phyloP scores from a whole-genome alignment of 805 yeast genomes.

The Kuraishia molischiana region DNA sequence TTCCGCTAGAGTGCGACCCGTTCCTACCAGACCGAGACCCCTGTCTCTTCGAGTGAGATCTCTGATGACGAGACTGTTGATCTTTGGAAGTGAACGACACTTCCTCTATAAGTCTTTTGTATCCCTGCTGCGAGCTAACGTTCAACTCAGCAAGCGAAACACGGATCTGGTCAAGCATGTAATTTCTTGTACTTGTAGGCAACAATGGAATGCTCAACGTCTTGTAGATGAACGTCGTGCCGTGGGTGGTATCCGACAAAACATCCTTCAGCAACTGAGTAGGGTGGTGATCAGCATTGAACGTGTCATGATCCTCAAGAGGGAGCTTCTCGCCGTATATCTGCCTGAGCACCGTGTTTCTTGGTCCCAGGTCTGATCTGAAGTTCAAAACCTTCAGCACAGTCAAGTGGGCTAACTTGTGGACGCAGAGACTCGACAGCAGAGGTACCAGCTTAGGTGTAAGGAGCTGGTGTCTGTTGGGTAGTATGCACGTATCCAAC shows the following conservation, averaged over 20 bases:
- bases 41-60: not conserved
- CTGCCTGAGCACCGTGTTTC: conserved; percentile 49
- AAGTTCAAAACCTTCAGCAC: conserved; percentile 68
- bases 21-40: not conserved
- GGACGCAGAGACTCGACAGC: conserved; percentile 57
- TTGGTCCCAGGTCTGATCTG: conserved; percentile 54
- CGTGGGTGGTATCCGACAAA: conserved; percentile 57
- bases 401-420: conserved; percentile 78
- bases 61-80: not conserved
- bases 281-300: conserved; percentile 16
- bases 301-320: not conserved
- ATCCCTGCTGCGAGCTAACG: conserved; percentile 51
- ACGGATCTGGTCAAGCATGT: conserved; percentile 52
- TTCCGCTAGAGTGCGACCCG: not conserved
- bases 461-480: conserved; percentile 56
- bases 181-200: conserved; percentile 44
- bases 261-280: conserved; percentile 45
- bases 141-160: conserved; percentile 50
- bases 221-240: conserved; percentile 72
- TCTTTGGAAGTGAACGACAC: conserved; percentile 38
- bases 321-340: conserved; percentile 51
- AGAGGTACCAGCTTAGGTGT: conserved; percentile 54
- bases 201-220: conserved; percentile 65
- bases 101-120: conserved; percentile 84
- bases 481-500: conserved; percentile 69